Evolutionary conservation across 139 green algal species (phyloP), one percentile per base, ranked within the genome.

Genomic region (Nannochloris sp.): DNA sequence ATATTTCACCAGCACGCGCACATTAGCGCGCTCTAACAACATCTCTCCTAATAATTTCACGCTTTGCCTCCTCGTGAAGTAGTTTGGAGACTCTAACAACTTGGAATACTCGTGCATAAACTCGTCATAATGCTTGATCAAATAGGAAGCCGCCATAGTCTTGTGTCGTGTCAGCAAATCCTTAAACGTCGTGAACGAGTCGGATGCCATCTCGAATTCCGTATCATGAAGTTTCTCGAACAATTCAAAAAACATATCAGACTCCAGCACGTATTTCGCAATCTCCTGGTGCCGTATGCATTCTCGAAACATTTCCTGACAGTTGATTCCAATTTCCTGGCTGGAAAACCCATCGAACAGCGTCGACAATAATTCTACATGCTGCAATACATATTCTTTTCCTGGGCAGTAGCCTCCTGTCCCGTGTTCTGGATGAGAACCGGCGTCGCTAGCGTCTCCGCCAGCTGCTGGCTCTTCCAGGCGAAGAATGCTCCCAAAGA

Each of bases 1-100:
- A 73, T 95, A 97, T 48, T 54, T 72, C 70, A 96, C 81, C 85
- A 96, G 95, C 54, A 89, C 82, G 64, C 83, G 78, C 48, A 92
- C 79, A 62, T 97, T 93, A 48, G 36, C 64, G 8, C 80, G 67
- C 64, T 96, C 91, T 61, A 97, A 73, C 56, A 97, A 76, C 57
- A 97, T 70, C 79, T 97, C 90, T 11, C 83, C 87, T 40, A 97
- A 72, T 68, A 97, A 74, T 73, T 95, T 96, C 12, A 96, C 76
- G 0, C 76, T 87, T 65, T 96, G 90, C 24, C 90, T 76, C n/a
- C 87, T 67, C 7, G 88, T 94, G 49, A 97, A 86, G 62, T 97
- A 97, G 69, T 97, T 97, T 37, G 77, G 73, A 2, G 76, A 89
- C 69, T 81, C 60, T 51, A 97, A 75, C 57, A 96, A 74, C 60